Conservation (phyloP, 1,284 basidiomycete species). For the Cryptococcus floricola region DNA sequence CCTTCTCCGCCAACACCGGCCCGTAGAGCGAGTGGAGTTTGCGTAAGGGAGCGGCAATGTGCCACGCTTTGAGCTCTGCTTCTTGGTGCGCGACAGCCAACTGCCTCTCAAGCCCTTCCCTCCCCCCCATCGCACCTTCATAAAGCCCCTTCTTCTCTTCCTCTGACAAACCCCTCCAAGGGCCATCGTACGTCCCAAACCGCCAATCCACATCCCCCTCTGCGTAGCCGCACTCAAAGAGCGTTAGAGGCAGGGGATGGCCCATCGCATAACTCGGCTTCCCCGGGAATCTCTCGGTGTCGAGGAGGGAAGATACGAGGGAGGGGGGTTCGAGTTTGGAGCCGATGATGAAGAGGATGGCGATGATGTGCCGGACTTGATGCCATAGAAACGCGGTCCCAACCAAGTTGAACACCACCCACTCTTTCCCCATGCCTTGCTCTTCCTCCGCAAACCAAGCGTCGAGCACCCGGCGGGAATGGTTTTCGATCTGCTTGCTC, state of each 20-base stretch:
- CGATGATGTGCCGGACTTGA: conserved; percentile 96
- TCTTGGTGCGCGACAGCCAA: conserved; percentile 32
- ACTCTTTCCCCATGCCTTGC: conserved; percentile 8
- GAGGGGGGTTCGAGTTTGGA: conserved; percentile 69
- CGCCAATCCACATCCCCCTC: conserved; percentile 67
- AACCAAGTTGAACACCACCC: conserved; percentile 76
- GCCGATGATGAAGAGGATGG: conserved; percentile 84
- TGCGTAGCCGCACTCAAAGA: conserved; percentile 85
- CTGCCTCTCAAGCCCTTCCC: conserved; percentile 36
- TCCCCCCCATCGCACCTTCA: conserved; percentile 24
- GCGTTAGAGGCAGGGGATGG: conserved; percentile 79
- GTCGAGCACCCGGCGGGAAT: conserved; percentile 34
- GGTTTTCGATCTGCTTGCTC: conserved; percentile 79
- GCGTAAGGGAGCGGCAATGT: conserved; percentile 48
- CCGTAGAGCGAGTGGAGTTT: not conserved
- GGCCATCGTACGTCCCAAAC: conserved; percentile 55
- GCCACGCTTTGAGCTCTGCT: conserved; percentile 56
- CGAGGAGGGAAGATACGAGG: conserved; percentile 71
- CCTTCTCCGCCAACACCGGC: too few relatives aligned
- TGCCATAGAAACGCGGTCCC: conserved; percentile 94
- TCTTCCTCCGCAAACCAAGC: conserved; percentile 36
- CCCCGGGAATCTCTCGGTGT: conserved; percentile 56
- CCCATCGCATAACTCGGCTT: conserved; percentile 95
- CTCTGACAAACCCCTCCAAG: conserved; percentile 13
- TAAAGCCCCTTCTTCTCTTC: conserved; percentile 16